Conservation (phyloP, 495 filamentous ascomycete genomes). For the Daldinia bambusicola region DNA sequence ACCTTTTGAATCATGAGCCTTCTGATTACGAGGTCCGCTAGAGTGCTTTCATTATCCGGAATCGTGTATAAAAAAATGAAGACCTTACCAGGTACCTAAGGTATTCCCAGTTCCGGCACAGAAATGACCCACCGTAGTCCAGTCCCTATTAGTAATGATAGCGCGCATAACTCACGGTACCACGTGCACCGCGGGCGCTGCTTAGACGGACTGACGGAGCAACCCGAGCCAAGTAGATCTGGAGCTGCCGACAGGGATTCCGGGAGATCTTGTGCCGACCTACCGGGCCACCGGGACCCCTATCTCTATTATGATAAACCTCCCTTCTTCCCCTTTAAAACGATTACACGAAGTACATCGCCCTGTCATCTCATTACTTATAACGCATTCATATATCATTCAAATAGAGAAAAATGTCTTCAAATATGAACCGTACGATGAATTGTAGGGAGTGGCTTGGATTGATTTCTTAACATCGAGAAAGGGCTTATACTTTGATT, state of each 20-base stretch:
- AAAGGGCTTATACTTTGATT: neutral
- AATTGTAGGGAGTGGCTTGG: no score
- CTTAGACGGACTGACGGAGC: no score
- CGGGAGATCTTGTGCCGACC: constrained; percentile 5
- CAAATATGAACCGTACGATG: no score
- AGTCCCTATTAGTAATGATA: neutral
- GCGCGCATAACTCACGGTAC: constrained; percentile 17
- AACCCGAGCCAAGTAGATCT: constrained; percentile 21
- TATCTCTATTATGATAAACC: constrained; percentile 4
- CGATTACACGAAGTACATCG: neutral
- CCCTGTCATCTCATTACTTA: no score
- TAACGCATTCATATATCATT: no score
- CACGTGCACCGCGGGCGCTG: constrained; percentile 14
- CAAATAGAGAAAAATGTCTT: no score
- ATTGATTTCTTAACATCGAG: neutral
- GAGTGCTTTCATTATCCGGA: neutral
- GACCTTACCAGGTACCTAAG: neutral
- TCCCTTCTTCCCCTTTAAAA: neutral
- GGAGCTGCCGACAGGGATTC: constrained; percentile 14
- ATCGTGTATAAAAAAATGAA: neutral
- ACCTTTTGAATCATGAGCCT: neutral
- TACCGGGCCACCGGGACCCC: neutral
- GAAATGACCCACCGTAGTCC: neutral
- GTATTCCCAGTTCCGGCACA: no score
- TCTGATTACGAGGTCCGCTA: neutral